Base-by-base conservation (phyloP, 139 green algal genomes). In the Spirogloea muscicola region DNA sequence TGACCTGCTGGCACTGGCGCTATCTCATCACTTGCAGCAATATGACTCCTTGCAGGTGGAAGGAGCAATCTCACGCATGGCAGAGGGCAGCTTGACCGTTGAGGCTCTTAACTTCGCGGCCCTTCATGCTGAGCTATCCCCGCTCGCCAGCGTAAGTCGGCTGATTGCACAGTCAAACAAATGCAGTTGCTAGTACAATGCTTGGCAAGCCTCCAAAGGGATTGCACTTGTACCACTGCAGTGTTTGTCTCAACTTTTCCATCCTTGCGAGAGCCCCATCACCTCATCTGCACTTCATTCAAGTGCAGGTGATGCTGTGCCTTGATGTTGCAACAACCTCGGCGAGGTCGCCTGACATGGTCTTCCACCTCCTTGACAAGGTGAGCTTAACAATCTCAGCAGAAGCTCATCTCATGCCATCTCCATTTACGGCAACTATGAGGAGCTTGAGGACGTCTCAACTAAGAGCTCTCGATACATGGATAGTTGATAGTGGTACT, bases 61-160 rank as follows among this genome's bases (percentile, higher is more conserved):
- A 7, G 60, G 60, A 63, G 13, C 60, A 6, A 42, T 69, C n/a
- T 69, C 31, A 7, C 60, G 60, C 43, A 46, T 62, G 18, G 52
- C 60, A 18, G 42, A 70, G 42, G 60, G 60, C 7, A n/a, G n/a
- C n/a, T n/a, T n/a, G n/a, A n/a, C n/a, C n/a, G 37, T 38, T 31
- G 60, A 70, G 38, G 36, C 60, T 57, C 41, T 70, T 7, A 51
- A 60, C 60, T 70, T 70, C 36, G 60, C 60, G 42, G 37, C 60
- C 18, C 60, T 70, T 5, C 60, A 70, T 9, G 60, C 38, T 5
- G 29, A 29, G 7, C 60, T 70, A 29, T 67, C 60, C 6, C 60
- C 60, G 40, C 9, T 70, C 9, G 41, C 60, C 18, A 70, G 60
- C 42, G 37, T 70, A 33, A 62, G 52, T 6, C 37, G 38, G 7